A percentile compares a stretch with the other conserved stretches of the same genome.
These are phyloP conservation scores for Ophiocytium majus DNA, from an alignment of 352 stramenopile species.

Conservation along the genomic window DNA sequence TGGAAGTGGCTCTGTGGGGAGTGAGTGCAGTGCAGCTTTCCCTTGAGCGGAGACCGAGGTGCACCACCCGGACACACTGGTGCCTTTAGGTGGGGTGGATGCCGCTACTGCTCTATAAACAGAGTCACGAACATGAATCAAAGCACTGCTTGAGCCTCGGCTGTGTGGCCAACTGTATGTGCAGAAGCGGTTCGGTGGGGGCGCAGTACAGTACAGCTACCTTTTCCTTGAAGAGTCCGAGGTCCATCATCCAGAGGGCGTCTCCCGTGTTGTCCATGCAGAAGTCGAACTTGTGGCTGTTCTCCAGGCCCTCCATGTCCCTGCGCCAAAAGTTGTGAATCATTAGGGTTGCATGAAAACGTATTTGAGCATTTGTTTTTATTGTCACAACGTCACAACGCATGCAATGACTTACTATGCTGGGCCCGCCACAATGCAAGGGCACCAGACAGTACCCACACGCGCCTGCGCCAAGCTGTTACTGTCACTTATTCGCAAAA, in stretches of 20 bases:
- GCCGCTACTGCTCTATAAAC: background rate
- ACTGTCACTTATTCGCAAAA: no score
- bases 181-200: background rate
- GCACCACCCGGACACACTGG: background rate
- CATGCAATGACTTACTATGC: no score
- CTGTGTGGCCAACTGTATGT: background rate
- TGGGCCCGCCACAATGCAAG: no score
- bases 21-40: background rate
- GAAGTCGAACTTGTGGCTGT: background rate
- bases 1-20: background rate
- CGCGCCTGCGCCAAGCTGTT: no score
- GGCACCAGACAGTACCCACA: no score
- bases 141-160: background rate
- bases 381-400: no score
- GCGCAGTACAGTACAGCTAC: background rate
- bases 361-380: no score
- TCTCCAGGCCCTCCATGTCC: background rate
- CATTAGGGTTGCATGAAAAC: no score
- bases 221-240: background rate
- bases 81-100: background rate
- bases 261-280: conserved; percentile 15
- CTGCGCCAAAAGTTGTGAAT: no score
- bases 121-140: background rate
- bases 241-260: background rate
- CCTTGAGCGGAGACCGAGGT: background rate